phyloP scores from a whole-genome alignment of 2,329 filamentous ascomycete genomes.

The Ophiostoma pallidulum region DNA sequence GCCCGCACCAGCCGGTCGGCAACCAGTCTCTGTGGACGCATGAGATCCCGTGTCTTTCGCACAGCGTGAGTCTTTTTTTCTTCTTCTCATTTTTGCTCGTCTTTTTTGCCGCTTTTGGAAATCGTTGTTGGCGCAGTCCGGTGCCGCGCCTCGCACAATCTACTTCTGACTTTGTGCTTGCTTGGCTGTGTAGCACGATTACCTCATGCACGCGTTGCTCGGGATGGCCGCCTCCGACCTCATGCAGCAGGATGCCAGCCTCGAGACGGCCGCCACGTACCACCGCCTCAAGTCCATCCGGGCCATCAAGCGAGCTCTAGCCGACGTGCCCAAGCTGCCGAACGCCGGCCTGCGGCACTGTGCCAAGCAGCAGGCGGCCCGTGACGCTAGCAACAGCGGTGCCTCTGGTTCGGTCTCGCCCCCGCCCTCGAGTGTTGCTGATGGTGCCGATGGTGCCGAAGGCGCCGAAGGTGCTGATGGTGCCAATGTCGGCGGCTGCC shows the following conservation, averaged over 20 bases:
- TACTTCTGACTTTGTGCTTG: too few relatives aligned
- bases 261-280: slow-evolving; percentile 48
- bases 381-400: not conserved
- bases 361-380: not conserved
- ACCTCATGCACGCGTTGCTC: slow-evolving; percentile 61
- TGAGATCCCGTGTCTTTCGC: slow-evolving; percentile 56
- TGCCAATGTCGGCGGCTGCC: too few relatives aligned
- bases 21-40: slow-evolving; percentile 59
- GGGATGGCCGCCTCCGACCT: slow-evolving; percentile 60
- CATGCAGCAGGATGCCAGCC: slow-evolving; percentile 38
- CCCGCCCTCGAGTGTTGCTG: too few relatives aligned
- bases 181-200: too few relatives aligned
- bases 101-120: not conserved
- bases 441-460: too few relatives aligned
- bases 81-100: not conserved
- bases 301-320: slow-evolving; percentile 47
- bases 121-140: too few relatives aligned
- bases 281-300: slow-evolving; percentile 58
- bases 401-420: not conserved
- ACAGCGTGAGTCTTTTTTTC: slow-evolving; percentile 39
- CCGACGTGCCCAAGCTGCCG: slow-evolving; percentile 28
- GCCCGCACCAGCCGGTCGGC: slow-evolving; percentile 55
- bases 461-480: too few relatives aligned
- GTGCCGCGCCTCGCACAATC: too few relatives aligned
- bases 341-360: not conserved